Conservation (phyloP, 176 grass and related monocot species). For the Lolium perenne region DNA sequence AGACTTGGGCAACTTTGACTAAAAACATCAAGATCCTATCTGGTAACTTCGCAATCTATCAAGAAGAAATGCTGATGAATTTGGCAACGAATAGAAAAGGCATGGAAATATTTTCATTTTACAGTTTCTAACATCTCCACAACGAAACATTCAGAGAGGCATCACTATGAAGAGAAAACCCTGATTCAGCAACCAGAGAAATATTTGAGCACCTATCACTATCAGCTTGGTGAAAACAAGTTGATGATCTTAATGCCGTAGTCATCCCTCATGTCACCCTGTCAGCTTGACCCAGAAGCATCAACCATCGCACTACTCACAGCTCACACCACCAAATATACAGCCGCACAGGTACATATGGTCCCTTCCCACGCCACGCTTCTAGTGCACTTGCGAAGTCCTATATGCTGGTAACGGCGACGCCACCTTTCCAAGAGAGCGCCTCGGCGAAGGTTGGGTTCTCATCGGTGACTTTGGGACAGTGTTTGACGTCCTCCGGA, state of each 20-base stretch:
- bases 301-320: slow-evolving; percentile 31
- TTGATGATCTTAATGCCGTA: not conserved
- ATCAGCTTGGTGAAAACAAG: slow-evolving; percentile 15
- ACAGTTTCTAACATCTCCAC: not conserved
- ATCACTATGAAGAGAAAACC: not conserved
- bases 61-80: not conserved
- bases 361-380: not conserved
- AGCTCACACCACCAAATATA: slow-evolving; percentile 48
- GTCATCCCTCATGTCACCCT: not conserved
- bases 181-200: not conserved
- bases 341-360: slow-evolving; percentile 31
- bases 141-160: not conserved
- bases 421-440: slow-evolving; percentile 42
- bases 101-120: not conserved
- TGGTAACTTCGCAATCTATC: not conserved
- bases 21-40: not conserved
- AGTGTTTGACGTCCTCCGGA: slow-evolving; percentile 40
- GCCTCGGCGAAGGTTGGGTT: slow-evolving; percentile 48
- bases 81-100: not conserved
- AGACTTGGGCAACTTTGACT: not conserved
- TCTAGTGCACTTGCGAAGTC: slow-evolving; percentile 58
- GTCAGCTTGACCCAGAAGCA: not conserved
- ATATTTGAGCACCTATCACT: not conserved
- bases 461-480: slow-evolving; percentile 61
- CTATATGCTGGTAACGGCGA: slow-evolving; percentile 55